Conservation (phyloP, 2,329 filamentous ascomycete genomes). For the Chalara sp. region DNA sequence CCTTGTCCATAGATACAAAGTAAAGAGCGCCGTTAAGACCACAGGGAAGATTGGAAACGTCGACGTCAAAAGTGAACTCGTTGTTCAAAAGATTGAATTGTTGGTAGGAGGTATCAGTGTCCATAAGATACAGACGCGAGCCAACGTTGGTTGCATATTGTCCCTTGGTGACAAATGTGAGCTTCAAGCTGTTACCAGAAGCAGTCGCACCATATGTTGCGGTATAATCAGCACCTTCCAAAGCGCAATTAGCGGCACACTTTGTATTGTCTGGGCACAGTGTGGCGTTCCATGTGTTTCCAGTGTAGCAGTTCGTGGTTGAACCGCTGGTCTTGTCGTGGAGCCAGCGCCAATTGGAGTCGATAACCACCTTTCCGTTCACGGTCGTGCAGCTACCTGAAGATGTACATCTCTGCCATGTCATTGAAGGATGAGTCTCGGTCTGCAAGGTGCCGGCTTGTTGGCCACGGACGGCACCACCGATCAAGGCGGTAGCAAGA, state of each 20-base stretch:
- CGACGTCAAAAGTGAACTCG: slow-evolving; percentile 68
- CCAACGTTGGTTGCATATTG: slow-evolving; percentile 40
- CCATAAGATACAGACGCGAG: slow-evolving; percentile 59
- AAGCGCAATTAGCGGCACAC: slow-evolving; percentile 43
- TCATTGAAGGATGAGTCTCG: slow-evolving; percentile 45
- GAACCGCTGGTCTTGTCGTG: slow-evolving; percentile 33
- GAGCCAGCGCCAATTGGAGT: slow-evolving; percentile 53
- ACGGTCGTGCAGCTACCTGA: slow-evolving; percentile 40
- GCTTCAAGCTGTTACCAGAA: slow-evolving; percentile 42
- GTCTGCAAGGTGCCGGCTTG: slow-evolving; percentile 37
- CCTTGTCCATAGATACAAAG: slow-evolving; percentile 53
- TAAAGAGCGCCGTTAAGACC: slow-evolving; percentile 69
- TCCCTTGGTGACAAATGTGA: slow-evolving; percentile 50
- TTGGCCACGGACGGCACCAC: slow-evolving; percentile 38
- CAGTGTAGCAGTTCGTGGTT: slow-evolving; percentile 33
- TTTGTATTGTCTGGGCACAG: slow-evolving; percentile 36
- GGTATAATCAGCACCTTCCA: slow-evolving; percentile 47
- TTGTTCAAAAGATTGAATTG: slow-evolving; percentile 58
- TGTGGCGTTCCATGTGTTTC: slow-evolving; percentile 36
- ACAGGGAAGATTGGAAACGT: slow-evolving; percentile 61
- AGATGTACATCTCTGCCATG: slow-evolving; percentile 43
- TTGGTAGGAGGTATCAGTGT: slow-evolving; percentile 54
- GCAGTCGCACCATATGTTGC: slow-evolving; percentile 48
- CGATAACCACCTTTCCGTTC: slow-evolving; percentile 42
- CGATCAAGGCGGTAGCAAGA: slow-evolving; percentile 34